These are phyloP conservation scores for Vicia faba DNA, from an alignment of 306 rosid genomes.

Conservation along the genomic window DNA sequence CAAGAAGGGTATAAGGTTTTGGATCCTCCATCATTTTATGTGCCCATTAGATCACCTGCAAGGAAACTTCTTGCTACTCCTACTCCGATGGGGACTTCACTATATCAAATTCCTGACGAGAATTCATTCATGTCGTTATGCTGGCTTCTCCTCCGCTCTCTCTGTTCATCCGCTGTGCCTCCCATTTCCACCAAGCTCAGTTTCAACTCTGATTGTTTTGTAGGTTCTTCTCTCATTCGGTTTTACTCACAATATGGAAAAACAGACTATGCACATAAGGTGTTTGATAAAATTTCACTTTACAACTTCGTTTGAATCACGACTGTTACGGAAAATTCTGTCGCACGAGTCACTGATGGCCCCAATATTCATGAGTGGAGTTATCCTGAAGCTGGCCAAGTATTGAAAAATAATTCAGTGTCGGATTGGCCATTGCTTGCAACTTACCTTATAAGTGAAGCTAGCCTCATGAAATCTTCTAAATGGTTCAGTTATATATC, in stretches of 20 bases:
- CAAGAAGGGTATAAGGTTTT: constrained; percentile 46
- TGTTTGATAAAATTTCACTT: no score
- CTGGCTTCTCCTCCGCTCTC: no score
- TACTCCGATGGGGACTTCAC: constrained; percentile 41
- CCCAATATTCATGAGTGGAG: constrained; percentile 93
- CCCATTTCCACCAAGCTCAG: no score
- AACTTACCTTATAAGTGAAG: constrained; percentile 92
- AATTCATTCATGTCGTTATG: no score
- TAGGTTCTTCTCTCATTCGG: no score
- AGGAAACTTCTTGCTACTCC: constrained; percentile 50
- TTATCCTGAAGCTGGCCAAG: constrained; percentile 66
- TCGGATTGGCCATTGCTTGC: constrained; percentile 98
- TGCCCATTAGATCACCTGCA: constrained; percentile 44
- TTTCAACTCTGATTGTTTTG: no score
- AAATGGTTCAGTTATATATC: constrained; percentile 90
- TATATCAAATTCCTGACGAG: constrained; percentile 45
- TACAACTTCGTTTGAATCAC: no score
- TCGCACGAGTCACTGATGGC: no score
- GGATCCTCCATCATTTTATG: constrained; percentile 45
- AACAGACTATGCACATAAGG: no score
- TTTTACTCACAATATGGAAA: no score
- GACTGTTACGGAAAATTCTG: no score
- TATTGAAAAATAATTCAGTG: constrained; percentile 68
- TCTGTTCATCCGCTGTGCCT: no score
- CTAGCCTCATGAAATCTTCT: constrained; percentile 77